Evolutionary conservation across 2,329 filamentous ascomycete genomes (phyloP).

Genomic region (Cucurbitaria berberidis): DNA sequence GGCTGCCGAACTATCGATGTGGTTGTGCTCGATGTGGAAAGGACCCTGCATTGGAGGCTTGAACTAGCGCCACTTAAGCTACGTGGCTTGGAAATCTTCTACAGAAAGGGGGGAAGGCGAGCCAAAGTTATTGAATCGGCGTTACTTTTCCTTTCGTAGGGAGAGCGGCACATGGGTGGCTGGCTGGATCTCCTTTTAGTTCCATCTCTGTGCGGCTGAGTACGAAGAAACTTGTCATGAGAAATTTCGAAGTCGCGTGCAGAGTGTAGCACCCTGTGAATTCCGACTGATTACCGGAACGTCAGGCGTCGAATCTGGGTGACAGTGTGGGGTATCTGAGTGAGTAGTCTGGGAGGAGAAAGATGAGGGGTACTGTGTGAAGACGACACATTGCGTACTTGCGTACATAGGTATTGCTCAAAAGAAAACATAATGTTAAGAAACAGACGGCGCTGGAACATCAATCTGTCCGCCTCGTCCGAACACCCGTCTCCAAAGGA

Average conservation of each 20-base stretch:
- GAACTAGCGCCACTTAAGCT: neutral
- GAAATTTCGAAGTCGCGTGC: too few relatives aligned
- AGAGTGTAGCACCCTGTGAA: neutral
- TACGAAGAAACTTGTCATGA: too few relatives aligned
- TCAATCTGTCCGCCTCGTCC: conserved; percentile 3
- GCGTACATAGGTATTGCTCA: too few relatives aligned
- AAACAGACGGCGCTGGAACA: too few relatives aligned
- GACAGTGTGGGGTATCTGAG: too few relatives aligned
- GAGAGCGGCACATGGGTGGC: neutral
- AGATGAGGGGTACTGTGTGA: too few relatives aligned
- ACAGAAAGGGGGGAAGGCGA: neutral
- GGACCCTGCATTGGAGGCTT: neutral
- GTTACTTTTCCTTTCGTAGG: neutral
- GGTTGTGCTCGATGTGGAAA: neutral
- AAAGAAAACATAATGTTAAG: too few relatives aligned
- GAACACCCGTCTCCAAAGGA: conserved; percentile 38
- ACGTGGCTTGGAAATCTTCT: neutral
- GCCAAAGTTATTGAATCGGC: neutral
- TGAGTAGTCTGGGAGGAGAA: too few relatives aligned
- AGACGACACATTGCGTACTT: too few relatives aligned
- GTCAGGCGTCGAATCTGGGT: too few relatives aligned
- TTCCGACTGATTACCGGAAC: too few relatives aligned
- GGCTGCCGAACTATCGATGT: neutral
- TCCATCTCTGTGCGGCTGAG: neutral
- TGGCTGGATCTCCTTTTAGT: neutral